phyloP scores from a whole-genome alignment of 176 grass and related monocot species.

The Aechmea fasciata region DNA sequence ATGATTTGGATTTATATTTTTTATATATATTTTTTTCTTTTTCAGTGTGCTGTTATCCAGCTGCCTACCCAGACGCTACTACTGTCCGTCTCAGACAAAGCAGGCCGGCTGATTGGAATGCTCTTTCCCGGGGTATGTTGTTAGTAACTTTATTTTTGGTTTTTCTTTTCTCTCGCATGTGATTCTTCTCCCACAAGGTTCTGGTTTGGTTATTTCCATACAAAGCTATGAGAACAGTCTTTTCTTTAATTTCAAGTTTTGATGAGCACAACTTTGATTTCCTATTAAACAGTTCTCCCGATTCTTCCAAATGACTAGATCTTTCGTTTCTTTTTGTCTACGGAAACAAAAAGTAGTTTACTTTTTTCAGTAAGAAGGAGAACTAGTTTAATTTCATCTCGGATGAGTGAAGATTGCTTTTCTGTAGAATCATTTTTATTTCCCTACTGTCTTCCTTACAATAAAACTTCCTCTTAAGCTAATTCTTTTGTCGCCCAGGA shows the following conservation, averaged over 20 bases:
- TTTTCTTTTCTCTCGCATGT: neutral
- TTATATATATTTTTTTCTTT: conserved; percentile 11
- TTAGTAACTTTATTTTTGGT: neutral
- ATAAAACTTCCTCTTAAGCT: conserved; percentile 9
- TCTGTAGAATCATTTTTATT: too few species aligned
- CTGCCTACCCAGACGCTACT: conserved; percentile 91
- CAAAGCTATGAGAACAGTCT: neutral
- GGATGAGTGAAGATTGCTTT: too few species aligned
- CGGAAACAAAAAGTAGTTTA: too few species aligned
- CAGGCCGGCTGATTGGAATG: conserved; percentile 82
- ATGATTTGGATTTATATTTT: neutral
- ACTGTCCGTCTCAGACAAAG: conserved; percentile 91
- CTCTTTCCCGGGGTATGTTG: conserved; percentile 82
- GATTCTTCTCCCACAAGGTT: neutral
- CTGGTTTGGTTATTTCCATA: neutral
- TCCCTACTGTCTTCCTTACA: too few species aligned
- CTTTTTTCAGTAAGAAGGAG: too few species aligned
- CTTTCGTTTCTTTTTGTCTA: too few species aligned
- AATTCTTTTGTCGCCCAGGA: conserved; percentile 34
- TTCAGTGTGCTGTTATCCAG: conserved; percentile 96
- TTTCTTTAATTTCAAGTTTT: too few species aligned
- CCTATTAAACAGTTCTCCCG: too few species aligned
- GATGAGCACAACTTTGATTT: too few species aligned
- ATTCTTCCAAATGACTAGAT: too few species aligned
- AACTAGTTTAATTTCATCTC: too few species aligned